Evolutionary conservation across 768 basidiomycete genomes (phyloP).

Genomic region (Amanita muscaria): DNA sequence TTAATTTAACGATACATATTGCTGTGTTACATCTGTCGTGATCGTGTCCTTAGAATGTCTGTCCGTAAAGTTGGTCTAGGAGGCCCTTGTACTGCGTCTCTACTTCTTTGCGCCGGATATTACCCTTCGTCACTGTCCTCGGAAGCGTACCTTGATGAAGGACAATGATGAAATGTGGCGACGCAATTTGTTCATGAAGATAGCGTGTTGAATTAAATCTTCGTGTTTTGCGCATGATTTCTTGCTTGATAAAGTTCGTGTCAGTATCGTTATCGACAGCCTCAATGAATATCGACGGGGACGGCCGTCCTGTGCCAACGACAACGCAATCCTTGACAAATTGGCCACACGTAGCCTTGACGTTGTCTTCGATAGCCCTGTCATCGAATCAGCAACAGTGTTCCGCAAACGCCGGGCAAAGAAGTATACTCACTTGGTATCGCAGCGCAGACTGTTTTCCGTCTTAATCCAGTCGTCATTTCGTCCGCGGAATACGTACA

Average conservation of each 20-base stretch:
- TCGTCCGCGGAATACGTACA: conserved; percentile 60
- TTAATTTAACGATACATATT: not conserved
- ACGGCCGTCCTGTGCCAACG: conserved; percentile 69
- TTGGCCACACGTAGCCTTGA: conserved; percentile 52
- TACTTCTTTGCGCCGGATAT: conserved; percentile 69
- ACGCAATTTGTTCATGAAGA: conserved; percentile 68
- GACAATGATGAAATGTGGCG: conserved; percentile 54
- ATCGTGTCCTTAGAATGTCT: not conserved
- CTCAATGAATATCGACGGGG: conserved; percentile 70
- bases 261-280: conserved; percentile 40
- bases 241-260: conserved; percentile 52
- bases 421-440: conserved; percentile 40
- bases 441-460: conserved; percentile 68
- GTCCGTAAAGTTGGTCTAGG: conserved; percentile 49
- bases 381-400: not conserved
- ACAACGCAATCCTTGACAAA: conserved; percentile 70
- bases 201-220: conserved; percentile 70
- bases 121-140: conserved; percentile 77
- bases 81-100: conserved; percentile 53
- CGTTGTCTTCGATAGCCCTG: conserved; percentile 66
- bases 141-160: conserved; percentile 59
- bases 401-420: not conserved
- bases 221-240: conserved; percentile 67
- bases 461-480: conserved; percentile 86
- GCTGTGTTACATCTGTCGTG: not conserved